Base-by-base conservation (phyloP, 2,329 filamentous ascomycete species). In the Simplicillium aogashimaense region DNA sequence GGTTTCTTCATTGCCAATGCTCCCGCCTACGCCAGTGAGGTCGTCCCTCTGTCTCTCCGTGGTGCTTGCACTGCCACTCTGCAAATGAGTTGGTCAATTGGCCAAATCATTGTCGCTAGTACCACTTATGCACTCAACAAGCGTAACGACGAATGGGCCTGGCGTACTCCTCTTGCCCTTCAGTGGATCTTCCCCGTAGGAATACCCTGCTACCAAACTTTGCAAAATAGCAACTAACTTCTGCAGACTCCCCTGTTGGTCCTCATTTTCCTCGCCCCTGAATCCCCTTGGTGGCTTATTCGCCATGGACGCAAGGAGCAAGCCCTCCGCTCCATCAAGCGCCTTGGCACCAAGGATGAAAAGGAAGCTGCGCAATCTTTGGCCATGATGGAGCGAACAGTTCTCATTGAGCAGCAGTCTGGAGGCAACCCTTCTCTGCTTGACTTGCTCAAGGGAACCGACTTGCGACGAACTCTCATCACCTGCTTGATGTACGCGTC, bases 81-180 rank as follows among this genome's bases (percentile, higher is more conserved):
- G 54, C 75, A 80, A 53, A 79, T 80, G 75, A 74, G 72, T 59
- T 80, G 76, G 76, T 70, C 74, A 4, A 72, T 80, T 47, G 76
- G 76, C 12, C 57, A 62, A 15, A 78, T 80, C 51, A 74, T 80
- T 33, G 75, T 79, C 29, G 68, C 64, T 17, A 75, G 56, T 35
- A 66, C 72, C 40, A 72, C 70, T 15, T 78, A 70, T 50, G 51
- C 56, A 39, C 77, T 71, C 63, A 69, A 76, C 46, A 53, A 49
- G 32, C 50, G 48, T 17, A 1, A 35, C 4, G 48, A 54, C 50
- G 50, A 64, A 56, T 55, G 42, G 57, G 42, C 48, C 46, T 46
- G 41, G 46, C 66, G 70, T 44, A 55, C 73, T 20, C 72, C 72
- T 14, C 69, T 75, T 45, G 72, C 72, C 8, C 61, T 76, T 13